Evolutionary conservation across 1,284 basidiomycete species (phyloP).

Genomic region (Rhodotorula sp.): DNA sequence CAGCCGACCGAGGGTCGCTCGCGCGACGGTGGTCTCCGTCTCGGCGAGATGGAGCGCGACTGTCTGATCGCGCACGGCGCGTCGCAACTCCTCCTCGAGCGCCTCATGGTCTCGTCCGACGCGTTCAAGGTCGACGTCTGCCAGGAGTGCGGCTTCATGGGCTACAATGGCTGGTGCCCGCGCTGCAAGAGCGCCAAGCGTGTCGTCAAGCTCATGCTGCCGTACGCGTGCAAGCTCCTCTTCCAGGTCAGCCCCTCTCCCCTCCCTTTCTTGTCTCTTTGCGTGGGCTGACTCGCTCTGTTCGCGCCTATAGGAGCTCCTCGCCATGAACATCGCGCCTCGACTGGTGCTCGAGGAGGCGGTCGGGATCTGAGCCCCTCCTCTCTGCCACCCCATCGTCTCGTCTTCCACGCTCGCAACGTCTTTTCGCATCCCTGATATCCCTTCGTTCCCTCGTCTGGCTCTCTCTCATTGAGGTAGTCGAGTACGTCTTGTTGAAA

Average conservation of each 20-base stretch:
- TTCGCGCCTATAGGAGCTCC: constrained; percentile 32
- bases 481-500: too few species aligned
- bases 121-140: constrained; percentile 97
- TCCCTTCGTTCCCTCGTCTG: neutral
- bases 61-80: constrained; percentile 70
- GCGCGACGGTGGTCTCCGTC: constrained; percentile 91
- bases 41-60: constrained; percentile 99
- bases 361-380: constrained; percentile 10
- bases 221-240: constrained; percentile 94
- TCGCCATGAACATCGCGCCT: constrained; percentile 55
- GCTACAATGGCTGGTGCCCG: constrained; percentile 63
- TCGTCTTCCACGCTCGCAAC: neutral
- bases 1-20: constrained; percentile 99
- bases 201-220: constrained; percentile 95
- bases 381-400: neutral
- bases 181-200: constrained; percentile 91
- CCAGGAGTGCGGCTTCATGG: constrained; percentile 89
- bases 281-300: neutral
- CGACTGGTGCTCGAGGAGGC: constrained; percentile 48
- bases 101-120: constrained; percentile 84
- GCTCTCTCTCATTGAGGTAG: neutral
- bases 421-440: neutral
- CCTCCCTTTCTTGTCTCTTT: neutral
- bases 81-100: constrained; percentile 90
- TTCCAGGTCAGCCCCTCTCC: constrained; percentile 74